Evolutionary conservation across 768 basidiomycete genomes (phyloP).

Genomic region (Russula foetens): DNA sequence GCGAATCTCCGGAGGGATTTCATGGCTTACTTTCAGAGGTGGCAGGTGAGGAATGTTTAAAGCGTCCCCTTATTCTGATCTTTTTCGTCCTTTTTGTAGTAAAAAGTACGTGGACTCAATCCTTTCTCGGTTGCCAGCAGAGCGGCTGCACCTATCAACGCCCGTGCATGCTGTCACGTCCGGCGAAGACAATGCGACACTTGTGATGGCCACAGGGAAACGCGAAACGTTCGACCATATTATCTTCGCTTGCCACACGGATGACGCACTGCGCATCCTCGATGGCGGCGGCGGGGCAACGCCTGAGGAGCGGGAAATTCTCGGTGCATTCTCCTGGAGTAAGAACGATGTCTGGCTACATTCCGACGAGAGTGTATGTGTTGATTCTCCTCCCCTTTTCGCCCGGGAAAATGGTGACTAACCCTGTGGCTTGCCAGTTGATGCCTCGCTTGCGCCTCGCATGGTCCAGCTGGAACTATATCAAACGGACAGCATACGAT

Average conservation of each 20-base stretch:
- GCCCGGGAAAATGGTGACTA: neutral
- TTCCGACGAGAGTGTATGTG: conserved; percentile 47
- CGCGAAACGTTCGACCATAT: conserved; percentile 55
- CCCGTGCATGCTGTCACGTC: conserved; percentile 37
- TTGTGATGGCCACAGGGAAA: conserved; percentile 42
- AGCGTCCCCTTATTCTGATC: too few relatives aligned
- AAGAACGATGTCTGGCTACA: conserved; percentile 62
- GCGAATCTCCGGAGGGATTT: conserved; percentile 59
- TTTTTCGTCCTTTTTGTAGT: neutral
- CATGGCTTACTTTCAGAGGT: conserved; percentile 65
- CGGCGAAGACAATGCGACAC: conserved; percentile 26
- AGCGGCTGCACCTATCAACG: conserved; percentile 51
- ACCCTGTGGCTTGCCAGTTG: conserved; percentile 33
- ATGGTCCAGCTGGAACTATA: conserved; percentile 78
- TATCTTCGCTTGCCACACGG: conserved; percentile 66
- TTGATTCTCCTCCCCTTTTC: neutral
- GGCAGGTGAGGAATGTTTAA: conserved; percentile 52
- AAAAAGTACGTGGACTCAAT: conserved; percentile 59
- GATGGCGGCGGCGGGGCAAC: conserved; percentile 43
- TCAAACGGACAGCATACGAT: conserved; percentile 42
- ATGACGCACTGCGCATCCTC: conserved; percentile 47
- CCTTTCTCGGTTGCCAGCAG: conserved; percentile 41
- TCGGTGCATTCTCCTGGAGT: conserved; percentile 58
- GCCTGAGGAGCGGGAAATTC: conserved; percentile 43
- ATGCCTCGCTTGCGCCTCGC: conserved; percentile 56